These are phyloP conservation scores for Sideroxylon spinosum DNA, from an alignment of 179 eudicot genomes.

Conservation along the genomic window DNA sequence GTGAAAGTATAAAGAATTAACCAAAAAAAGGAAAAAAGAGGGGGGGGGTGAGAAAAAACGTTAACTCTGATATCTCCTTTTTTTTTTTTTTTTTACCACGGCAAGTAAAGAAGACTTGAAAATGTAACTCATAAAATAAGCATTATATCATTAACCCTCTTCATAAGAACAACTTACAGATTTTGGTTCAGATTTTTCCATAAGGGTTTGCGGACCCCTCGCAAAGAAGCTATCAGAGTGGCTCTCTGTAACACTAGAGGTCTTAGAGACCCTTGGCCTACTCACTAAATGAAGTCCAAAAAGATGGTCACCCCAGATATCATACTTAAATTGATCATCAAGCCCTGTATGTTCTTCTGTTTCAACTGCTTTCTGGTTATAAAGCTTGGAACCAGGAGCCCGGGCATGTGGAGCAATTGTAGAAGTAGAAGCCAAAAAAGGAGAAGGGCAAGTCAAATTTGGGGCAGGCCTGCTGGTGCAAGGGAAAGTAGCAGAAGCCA, in stretches of 20 bases:
- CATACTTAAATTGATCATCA: conserved; percentile 54
- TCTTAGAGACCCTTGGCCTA: conserved; percentile 25
- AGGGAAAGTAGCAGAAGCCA: conserved; percentile 63
- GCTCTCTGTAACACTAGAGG: conserved; percentile 28
- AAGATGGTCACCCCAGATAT: conserved; percentile 87
- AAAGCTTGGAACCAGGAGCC: conserved; percentile 69
- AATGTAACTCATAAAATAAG: not conserved
- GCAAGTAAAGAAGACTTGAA: not conserved
- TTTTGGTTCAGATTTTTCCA: conserved; percentile 38
- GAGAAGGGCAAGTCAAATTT: conserved; percentile 18
- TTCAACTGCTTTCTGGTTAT: conserved; percentile 27
- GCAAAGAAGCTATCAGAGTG: conserved; percentile 70
- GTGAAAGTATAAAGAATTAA: not conserved
- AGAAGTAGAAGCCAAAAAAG: conserved; percentile 37
- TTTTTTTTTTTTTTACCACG: not conserved
- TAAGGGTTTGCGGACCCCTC: conserved; percentile 50
- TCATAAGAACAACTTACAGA: conserved; percentile 44
- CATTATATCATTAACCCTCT: conserved; percentile 36
- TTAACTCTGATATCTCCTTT: not conserved
- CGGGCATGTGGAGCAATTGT: conserved; percentile 47
- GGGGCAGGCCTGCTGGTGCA: conserved; percentile 26
- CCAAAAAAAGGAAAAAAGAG: not conserved
- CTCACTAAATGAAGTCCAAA: conserved; percentile 38
- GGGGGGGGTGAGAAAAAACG: not conserved
- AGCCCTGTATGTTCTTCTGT: conserved; percentile 25